Evolutionary conservation across 2,329 filamentous ascomycete genomes (phyloP).

Genomic region (Ophiostoma sp.): DNA sequence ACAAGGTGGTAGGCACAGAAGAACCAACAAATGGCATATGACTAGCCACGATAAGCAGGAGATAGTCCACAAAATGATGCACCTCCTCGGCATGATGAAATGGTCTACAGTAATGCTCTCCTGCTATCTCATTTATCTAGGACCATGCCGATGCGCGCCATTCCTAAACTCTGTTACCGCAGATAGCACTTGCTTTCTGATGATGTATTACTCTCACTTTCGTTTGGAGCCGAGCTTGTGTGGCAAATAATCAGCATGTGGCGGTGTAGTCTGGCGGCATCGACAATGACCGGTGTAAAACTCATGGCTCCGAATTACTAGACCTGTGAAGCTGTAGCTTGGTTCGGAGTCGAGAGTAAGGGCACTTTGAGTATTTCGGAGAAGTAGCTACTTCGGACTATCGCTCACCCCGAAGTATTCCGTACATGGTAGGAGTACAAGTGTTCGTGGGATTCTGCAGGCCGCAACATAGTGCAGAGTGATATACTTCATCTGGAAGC

Average conservation of each 20-base stretch:
- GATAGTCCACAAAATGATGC: neutral
- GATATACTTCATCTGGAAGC: neutral
- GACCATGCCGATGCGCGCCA: neutral
- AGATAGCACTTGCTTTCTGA: no score
- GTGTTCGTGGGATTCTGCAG: neutral
- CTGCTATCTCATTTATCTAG: neutral
- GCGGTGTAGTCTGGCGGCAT: no score
- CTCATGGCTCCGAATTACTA: no score
- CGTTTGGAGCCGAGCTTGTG: no score
- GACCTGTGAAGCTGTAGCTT: no score
- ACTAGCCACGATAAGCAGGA: neutral
- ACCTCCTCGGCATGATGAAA: neutral
- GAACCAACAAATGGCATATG: neutral
- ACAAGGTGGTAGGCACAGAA: neutral
- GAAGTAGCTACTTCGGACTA: neutral
- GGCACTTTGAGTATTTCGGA: neutral
- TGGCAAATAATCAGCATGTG: no score
- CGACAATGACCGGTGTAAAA: no score
- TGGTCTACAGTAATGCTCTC: neutral
- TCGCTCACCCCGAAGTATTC: neutral
- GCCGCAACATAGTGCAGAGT: neutral
- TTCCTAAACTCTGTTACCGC: no score
- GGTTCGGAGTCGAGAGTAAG: no score
- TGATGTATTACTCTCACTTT: no score
- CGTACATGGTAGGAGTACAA: neutral